phyloP scores from a whole-genome alignment of 306 rosid species.

The Prunus davidiana region DNA sequence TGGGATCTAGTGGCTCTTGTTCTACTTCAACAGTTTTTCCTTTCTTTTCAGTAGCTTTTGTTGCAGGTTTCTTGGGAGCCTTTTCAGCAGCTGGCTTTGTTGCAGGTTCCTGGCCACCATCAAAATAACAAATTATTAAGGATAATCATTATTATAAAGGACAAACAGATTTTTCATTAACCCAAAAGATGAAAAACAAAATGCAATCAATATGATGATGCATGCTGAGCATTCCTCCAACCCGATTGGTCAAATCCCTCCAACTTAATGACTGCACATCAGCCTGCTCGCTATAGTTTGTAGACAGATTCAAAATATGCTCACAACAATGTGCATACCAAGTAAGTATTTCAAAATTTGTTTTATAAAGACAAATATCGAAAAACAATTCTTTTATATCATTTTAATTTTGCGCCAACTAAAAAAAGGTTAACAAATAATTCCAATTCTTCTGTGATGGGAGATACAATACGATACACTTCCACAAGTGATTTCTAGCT shows the following conservation, averaged over 20 bases:
- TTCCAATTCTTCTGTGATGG: too few species aligned
- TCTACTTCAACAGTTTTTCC: constrained; percentile 49
- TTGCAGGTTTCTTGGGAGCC: constrained; percentile 54
- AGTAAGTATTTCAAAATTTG: too few species aligned
- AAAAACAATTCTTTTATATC: not conserved
- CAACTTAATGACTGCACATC: not conserved
- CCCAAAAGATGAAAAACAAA: not conserved
- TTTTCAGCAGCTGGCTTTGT: constrained; percentile 53
- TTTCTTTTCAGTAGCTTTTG: constrained; percentile 60
- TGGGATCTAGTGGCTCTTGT: constrained; percentile 67
- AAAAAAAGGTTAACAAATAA: too few species aligned
- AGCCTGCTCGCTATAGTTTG: not conserved
- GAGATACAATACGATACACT: too few species aligned
- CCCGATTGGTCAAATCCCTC: not conserved
- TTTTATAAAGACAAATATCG: not conserved
- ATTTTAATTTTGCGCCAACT: too few species aligned
- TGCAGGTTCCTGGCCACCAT: constrained; percentile 54
- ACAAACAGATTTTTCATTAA: not conserved
- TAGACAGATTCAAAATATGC: not conserved
- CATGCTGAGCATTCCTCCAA: not conserved
- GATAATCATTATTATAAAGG: not conserved
- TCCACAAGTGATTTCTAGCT: too few species aligned
- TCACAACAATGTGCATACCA: not conserved
- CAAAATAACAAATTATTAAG: constrained; percentile 5
- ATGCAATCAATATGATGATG: not conserved